phyloP scores from a whole-genome alignment of 2,329 filamentous ascomycete species.

The Grosmannia huntii region DNA sequence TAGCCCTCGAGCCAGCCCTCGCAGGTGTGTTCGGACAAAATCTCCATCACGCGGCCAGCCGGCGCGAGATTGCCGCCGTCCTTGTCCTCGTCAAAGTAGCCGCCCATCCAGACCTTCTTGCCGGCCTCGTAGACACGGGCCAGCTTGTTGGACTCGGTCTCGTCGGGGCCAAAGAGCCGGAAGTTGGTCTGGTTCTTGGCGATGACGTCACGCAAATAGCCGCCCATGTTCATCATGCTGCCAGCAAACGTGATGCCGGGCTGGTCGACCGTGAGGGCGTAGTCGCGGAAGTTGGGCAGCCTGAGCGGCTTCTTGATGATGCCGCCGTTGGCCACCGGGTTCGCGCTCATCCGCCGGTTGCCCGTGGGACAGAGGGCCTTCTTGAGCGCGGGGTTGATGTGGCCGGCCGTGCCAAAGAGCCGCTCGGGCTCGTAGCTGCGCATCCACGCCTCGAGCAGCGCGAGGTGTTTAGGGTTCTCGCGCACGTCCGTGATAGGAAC shows the following conservation, averaged over 20 bases:
- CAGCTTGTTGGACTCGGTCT: conserved; percentile 74
- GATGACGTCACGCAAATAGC: conserved; percentile 55
- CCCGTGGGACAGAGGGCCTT: conserved; percentile 52
- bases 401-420: conserved; percentile 52
- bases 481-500: conserved; percentile 61
- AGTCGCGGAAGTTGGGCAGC: conserved; percentile 58
- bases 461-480: conserved; percentile 51
- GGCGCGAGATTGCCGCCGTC: conserved; percentile 62
- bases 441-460: conserved; percentile 65
- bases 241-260: conserved; percentile 42
- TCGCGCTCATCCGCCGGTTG: conserved; percentile 60
- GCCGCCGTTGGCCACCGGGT: conserved; percentile 63
- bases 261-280: conserved; percentile 48
- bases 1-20: conserved; percentile 77
- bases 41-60: conserved; percentile 67
- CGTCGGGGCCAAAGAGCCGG: conserved; percentile 66
- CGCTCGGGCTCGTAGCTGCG: conserved; percentile 61
- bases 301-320: conserved; percentile 51
- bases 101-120: conserved; percentile 71
- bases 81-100: conserved; percentile 63
- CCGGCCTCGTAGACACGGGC: conserved; percentile 56
- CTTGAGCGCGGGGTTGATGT: conserved; percentile 47
- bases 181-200: conserved; percentile 53
- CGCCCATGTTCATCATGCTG: conserved; percentile 59
- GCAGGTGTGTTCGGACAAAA: conserved; percentile 68